These are phyloP conservation scores for Tetrahymena borealis DNA, from an alignment of 73 alveolate species.

Conservation along the genomic window DNA sequence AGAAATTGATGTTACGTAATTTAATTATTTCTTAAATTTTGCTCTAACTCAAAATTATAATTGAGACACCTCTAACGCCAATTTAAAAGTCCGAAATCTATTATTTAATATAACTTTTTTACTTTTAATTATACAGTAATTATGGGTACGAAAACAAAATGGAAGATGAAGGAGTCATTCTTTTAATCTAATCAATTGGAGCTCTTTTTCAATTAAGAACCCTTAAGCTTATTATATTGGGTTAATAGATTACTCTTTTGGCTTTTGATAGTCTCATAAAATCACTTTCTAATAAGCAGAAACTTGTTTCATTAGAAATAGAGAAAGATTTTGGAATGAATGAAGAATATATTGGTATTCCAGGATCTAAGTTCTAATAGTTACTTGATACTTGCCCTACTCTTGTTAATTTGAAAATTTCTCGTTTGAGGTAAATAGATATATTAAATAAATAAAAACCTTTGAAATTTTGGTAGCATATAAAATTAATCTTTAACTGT, in stretches of 20 bases:
- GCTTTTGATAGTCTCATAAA: not conserved
- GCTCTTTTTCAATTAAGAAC: not conserved
- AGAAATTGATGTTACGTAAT: not conserved
- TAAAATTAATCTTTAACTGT: not conserved
- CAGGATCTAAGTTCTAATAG: not conserved
- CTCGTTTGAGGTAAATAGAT: not conserved
- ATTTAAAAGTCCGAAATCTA: no score
- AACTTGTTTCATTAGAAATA: not conserved
- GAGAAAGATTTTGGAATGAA: not conserved
- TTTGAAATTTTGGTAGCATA: no score
- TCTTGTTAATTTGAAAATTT: not conserved
- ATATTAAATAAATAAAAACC: no score
- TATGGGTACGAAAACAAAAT: not conserved
- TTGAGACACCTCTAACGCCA: no score
- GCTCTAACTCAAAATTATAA: no score
- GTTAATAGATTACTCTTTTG: not conserved
- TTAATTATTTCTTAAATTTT: no score
- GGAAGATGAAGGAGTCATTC: not conserved
- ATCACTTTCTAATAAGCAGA: not conserved
- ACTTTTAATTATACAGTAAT: not conserved
- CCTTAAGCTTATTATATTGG: not conserved
- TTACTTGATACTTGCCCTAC: not conserved
- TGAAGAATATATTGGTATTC: not conserved
- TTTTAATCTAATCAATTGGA: not conserved
- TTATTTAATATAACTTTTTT: no score